Conservation (phyloP, 2,329 filamentous ascomycete genomes). For the Aurifilum marmelostoma region DNA sequence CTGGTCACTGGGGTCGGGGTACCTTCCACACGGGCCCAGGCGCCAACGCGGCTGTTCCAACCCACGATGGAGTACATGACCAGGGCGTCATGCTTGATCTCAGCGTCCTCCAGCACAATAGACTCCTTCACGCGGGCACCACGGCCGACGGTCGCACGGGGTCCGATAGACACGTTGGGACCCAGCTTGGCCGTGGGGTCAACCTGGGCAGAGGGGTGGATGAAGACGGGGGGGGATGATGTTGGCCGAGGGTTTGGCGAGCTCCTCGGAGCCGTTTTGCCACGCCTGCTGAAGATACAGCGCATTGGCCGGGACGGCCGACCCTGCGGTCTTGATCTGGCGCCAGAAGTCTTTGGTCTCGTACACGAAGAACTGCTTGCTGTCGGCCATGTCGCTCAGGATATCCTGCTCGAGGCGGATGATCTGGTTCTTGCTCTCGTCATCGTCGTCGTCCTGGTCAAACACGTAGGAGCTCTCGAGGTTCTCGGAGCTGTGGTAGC, state of each 20-base stretch:
- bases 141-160: slow-evolving; percentile 81
- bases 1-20: slow-evolving; percentile 85
- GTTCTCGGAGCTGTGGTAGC: slow-evolving; percentile 96
- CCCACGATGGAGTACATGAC: slow-evolving; percentile 95
- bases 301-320: slow-evolving; percentile 93
- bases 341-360: slow-evolving; percentile 99
- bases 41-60: slow-evolving; percentile 92
- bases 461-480: slow-evolving; percentile 68
- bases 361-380: slow-evolving; percentile 96
- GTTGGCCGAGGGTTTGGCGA: slow-evolving; percentile 80
- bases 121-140: slow-evolving; percentile 94
- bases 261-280: slow-evolving; percentile 80
- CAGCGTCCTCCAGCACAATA: slow-evolving; percentile 90
- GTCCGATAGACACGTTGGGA: slow-evolving; percentile 93
- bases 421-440: slow-evolving; percentile 80
- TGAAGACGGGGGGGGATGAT: slow-evolving; percentile 96
- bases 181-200: slow-evolving; percentile 96
- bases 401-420: slow-evolving; percentile 97
- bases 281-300: slow-evolving; percentile 94
- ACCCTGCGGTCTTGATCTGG: slow-evolving; percentile 99
- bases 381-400: slow-evolving; percentile 91
- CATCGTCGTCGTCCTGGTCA: slow-evolving; percentile 55
- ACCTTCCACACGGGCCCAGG: slow-evolving; percentile 98
- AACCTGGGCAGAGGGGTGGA: slow-evolving; percentile 87
- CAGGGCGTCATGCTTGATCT: slow-evolving; percentile 96